phyloP scores from a whole-genome alignment of 257 asterid species.

The Striga asiatica region DNA sequence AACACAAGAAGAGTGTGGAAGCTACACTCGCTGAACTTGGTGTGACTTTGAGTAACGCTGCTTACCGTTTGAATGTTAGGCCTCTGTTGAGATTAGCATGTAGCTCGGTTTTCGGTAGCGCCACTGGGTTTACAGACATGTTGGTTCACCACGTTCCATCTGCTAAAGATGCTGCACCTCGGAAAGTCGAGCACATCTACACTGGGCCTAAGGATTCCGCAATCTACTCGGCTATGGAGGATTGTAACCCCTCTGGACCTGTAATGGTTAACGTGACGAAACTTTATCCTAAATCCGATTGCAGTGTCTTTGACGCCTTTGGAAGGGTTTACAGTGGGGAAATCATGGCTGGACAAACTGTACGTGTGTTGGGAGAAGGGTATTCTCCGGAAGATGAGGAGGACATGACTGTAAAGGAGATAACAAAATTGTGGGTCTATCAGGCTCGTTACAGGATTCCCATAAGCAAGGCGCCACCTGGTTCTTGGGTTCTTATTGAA shows the following conservation, averaged over 20 bases:
- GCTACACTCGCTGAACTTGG: constrained; percentile 85
- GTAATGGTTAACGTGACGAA: constrained; percentile 88
- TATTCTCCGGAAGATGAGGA: constrained; percentile 98
- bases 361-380: constrained; percentile 93
- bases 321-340: constrained; percentile 97
- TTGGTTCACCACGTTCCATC: constrained; percentile 94
- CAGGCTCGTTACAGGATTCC: constrained; percentile 99
- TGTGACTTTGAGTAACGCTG: constrained; percentile 92
- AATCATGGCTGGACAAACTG: constrained; percentile 80
- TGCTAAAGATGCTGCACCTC: constrained; percentile 78
- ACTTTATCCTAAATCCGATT: constrained; percentile 87
- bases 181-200: constrained; percentile 79
- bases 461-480: constrained; percentile 88
- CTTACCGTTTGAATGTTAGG: constrained; percentile 81
- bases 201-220: constrained; percentile 77
- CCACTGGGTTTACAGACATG: constrained; percentile 97
- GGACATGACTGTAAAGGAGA: constrained; percentile 95
- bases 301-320: constrained; percentile 93
- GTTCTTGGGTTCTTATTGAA: constrained; percentile 98
- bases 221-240: constrained; percentile 67
- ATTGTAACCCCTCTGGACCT: constrained; percentile 83
- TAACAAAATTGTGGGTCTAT: constrained; percentile 90
- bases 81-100: constrained; percentile 87
- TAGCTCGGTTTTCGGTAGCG: constrained; percentile 89
- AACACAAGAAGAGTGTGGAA: constrained; percentile 96